Conservation (phyloP, 371 early-diverging fungal genomes). For the Rhizomucor pusillus region DNA sequence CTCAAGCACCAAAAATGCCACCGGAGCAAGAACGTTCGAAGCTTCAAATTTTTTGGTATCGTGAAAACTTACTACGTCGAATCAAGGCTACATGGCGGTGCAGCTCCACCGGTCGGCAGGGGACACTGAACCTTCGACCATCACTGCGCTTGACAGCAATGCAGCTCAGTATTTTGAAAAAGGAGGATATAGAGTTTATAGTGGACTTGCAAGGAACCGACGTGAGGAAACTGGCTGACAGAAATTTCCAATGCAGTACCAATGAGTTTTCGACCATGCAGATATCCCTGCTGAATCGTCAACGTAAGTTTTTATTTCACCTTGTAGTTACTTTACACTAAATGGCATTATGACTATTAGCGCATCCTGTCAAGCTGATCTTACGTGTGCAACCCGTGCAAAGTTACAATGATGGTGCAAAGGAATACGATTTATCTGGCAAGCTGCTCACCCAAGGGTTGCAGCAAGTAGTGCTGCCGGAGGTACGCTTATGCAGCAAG, state of each 20-base stretch:
- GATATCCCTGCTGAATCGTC: constrained; percentile 50
- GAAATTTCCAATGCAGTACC: constrained; percentile 47
- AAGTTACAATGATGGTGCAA: constrained; percentile 60
- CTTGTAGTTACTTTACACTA: background rate
- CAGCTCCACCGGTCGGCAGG: constrained; percentile 39
- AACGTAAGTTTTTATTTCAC: constrained; percentile 21
- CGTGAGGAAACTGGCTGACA: constrained; percentile 24
- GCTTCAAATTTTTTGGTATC: constrained; percentile 75
- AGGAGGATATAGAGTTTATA: constrained; percentile 57
- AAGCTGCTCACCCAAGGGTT: constrained; percentile 63
- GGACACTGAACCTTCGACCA: constrained; percentile 51
- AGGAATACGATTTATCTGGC: constrained; percentile 61
- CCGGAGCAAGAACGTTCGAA: constrained; percentile 56
- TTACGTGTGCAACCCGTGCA: constrained; percentile 68
- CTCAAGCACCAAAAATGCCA: constrained; percentile 43
- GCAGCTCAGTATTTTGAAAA: constrained; percentile 54
- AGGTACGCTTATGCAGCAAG: constrained; percentile 31
- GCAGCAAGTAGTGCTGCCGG: constrained; percentile 55
- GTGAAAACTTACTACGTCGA: constrained; percentile 62
- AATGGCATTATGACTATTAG: constrained; percentile 13
- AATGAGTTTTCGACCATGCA: constrained; percentile 53
- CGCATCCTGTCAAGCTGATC: constrained; percentile 53
- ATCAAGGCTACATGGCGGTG: constrained; percentile 55
- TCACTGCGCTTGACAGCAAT: constrained; percentile 47
- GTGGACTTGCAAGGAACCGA: constrained; percentile 31